phyloP scores from a whole-genome alignment of 164 flowering plant species.

The Buxus sempervirens region DNA sequence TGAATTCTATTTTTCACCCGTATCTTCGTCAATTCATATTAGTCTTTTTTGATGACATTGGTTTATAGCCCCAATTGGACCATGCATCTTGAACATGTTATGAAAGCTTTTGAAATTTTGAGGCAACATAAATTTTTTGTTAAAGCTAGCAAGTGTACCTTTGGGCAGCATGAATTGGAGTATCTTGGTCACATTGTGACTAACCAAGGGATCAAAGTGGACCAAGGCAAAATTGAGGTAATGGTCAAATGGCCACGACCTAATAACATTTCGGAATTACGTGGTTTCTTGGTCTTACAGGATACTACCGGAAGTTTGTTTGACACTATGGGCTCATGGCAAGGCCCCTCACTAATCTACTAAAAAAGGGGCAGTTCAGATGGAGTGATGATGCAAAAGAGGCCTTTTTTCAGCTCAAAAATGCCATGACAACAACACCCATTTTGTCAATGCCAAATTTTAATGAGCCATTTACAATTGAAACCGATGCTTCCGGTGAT shows the following conservation, averaged over 20 bases:
- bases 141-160: too few species aligned
- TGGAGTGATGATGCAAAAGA: not conserved
- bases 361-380: too few species aligned
- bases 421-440: not conserved
- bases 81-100: not conserved
- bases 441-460: slow-evolving; percentile 5
- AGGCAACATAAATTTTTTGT: too few species aligned
- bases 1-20: too few species aligned
- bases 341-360: too few species aligned
- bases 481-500: too few species aligned
- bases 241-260: slow-evolving; percentile 11
- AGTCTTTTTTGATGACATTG: not conserved
- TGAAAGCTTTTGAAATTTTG: not conserved
- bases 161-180: too few species aligned
- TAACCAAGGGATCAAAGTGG: not conserved
- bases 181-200: slow-evolving; percentile 1
- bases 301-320: slow-evolving; percentile 9
- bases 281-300: slow-evolving; percentile 11
- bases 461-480: not conserved
- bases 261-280: not conserved
- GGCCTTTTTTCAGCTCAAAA: not conserved
- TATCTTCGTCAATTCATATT: too few species aligned
- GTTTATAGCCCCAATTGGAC: too few species aligned
- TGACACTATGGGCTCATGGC: not conserved
- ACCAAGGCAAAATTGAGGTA: slow-evolving; percentile 2